Evolutionary conservation across 225 moss, liverwort and hornwort genomes (phyloP).

Genomic region (Antitrichia curtipendula): DNA sequence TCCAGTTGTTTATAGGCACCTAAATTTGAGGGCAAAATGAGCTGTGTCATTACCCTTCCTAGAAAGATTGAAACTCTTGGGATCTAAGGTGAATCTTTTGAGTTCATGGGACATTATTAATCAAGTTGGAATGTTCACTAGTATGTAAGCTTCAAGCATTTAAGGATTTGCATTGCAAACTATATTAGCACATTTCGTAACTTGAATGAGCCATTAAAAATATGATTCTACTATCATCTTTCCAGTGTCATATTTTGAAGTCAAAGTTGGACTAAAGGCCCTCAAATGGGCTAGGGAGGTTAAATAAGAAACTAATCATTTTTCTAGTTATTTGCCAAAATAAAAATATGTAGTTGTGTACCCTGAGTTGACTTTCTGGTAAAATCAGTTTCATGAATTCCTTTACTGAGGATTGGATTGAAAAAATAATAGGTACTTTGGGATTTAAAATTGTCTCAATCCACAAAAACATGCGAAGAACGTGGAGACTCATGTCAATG

Average conservation of each 20-base stretch:
- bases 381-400: fast-evolving
- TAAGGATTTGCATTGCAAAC: background rate
- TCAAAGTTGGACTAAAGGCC: background rate
- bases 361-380: background rate
- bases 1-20: background rate
- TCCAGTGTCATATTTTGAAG: background rate
- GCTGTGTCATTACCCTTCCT: background rate
- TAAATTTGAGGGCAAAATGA: background rate
- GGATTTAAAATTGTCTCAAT: background rate
- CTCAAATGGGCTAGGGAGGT: background rate
- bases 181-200: background rate
- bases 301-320: background rate
- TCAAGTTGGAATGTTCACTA: too few relatives aligned
- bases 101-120: too few relatives aligned
- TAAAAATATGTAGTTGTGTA: background rate
- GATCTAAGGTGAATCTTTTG: background rate
- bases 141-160: background rate
- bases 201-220: background rate
- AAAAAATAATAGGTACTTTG: background rate
- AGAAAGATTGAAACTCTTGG: background rate
- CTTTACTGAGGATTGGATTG: background rate
- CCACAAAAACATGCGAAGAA: too few relatives aligned
- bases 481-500: background rate
- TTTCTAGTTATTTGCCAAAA: background rate
- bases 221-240: background rate